These are phyloP conservation scores for Thelonectria olida DNA, from an alignment of 2,329 filamentous ascomycete genomes.

Conservation along the genomic window DNA sequence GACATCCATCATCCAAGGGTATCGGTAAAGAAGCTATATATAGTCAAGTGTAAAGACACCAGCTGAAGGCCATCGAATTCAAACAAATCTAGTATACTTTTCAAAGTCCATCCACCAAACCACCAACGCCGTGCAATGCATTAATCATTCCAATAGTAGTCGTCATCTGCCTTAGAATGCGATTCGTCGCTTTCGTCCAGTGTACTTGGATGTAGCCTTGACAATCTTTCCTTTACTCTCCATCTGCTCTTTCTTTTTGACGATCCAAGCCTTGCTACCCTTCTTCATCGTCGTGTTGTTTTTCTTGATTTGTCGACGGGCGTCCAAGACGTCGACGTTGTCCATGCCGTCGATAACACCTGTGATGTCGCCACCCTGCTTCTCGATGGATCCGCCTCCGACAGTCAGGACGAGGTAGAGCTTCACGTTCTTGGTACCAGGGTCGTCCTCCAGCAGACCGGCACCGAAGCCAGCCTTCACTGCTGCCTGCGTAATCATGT, in stretches of 20 bases:
- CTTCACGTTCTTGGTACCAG: slow-evolving; percentile 95
- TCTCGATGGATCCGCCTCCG: slow-evolving; percentile 65
- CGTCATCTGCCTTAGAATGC: slow-evolving; percentile 67
- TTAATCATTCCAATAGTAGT: slow-evolving; percentile 13
- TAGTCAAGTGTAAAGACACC: slow-evolving; percentile 13
- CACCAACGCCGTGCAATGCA: slow-evolving; percentile 46
- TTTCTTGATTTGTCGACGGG: slow-evolving; percentile 60
- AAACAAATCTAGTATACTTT: slow-evolving; percentile 1
- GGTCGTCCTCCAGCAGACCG: slow-evolving; percentile 93
- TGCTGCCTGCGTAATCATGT: slow-evolving; percentile 91
- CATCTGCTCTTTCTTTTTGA: slow-evolving; percentile 92
- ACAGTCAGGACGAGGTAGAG: slow-evolving; percentile 95
- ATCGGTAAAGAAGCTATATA: slow-evolving; percentile 21
- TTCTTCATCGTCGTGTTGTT: slow-evolving; percentile 72
- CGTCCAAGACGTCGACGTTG: slow-evolving; percentile 82
- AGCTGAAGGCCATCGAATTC: not conserved
- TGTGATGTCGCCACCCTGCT: slow-evolving; percentile 80
- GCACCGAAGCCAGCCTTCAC: slow-evolving; percentile 96
- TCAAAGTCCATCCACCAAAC: slow-evolving; percentile 14
- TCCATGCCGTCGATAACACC: slow-evolving; percentile 91
- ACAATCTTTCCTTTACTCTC: slow-evolving; percentile 94
- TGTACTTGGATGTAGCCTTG: slow-evolving; percentile 92
- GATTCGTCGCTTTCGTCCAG: slow-evolving; percentile 83
- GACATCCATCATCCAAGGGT: not conserved
- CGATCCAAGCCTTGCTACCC: slow-evolving; percentile 84